Evolutionary conservation across 345 rosid genomes (phyloP), one percentile per base, ranked within the genome.

Genomic region (Ceriops decandra): DNA sequence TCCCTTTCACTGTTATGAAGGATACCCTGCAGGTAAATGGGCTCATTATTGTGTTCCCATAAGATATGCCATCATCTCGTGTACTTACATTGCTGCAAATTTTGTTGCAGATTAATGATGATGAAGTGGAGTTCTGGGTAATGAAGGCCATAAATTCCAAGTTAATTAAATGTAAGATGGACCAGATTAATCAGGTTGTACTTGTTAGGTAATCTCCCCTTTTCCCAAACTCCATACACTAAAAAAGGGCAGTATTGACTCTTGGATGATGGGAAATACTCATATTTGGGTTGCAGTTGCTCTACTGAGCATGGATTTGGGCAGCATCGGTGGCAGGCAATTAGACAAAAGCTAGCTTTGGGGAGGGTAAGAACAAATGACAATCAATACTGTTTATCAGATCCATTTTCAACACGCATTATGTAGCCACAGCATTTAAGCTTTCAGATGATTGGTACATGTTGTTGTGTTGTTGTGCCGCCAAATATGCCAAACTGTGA

Each of bases 121-220:
- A 87, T 74, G 97, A 89, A 75, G 90, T 91, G 57, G 97, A 93
- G 74, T 30, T 74, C 42, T 91, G 98, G 97, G 84, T 93, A 62
- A 96, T 91, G 6, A 93, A 83, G 84, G 96, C 98, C 54, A 85
- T 85, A 77, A 85, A 90, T 32, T 87, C 93, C 0, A 88, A 93
- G 79, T 75, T 93, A 77, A 68, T 89, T 52, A 90, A 83, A 53
- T 88, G 96, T 76, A 90, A 87, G 79, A 91, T 93, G 86, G 95
- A 93, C 77, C 97, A 93, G 82, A 83, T 91, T 97, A 93, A 91
- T 81, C 82, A 87, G 82, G 86, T 79, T 72, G 82, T 89, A 60
- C 68, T 87, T 64, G 95, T 91, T 79, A 91, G 96, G 99, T 82
- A 86, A 35, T 70, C 31, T 68, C 1, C 5, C 47, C 35, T 51